Evolutionary conservation across 352 stramenopile species (phyloP), one percentile per base, ranked within the genome.

Genomic region (Pythium oligandrum): DNA sequence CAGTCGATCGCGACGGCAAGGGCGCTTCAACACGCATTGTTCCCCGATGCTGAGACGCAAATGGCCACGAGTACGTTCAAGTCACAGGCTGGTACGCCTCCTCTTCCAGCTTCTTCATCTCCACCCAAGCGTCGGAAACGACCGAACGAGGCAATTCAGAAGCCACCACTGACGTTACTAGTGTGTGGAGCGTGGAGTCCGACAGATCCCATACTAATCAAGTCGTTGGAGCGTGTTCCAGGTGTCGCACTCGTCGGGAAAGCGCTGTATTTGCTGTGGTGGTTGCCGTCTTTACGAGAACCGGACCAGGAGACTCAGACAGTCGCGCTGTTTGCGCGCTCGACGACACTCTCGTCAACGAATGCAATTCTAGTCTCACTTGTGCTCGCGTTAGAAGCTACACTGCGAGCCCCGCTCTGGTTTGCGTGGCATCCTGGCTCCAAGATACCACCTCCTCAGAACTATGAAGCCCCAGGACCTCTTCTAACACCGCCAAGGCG

Each of bases 371-470:
- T 90, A 11, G 78, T 90, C 9, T 60, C 63, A 34, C 53, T 93
- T 7, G 63, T 83, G 34, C 35, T 90, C 9, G 78, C 80, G 6
- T 51, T 89, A n/a, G 80, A 93, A 46, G 47, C 78, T 0, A 70
- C 78, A 1, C n/a, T 86, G 12, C 53, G 80, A 9, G 69, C 80
- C 0, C 83, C 74, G 31, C 47, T 72, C 26, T 84, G 71, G 69
- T 84, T 88, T 61, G 82, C 78, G 3, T 93, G 82, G 82, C 59
- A 74, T 35, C 35, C 76, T 30, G 82, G 78, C 30, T 86, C 75
- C 11, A 74, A 65, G 54, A 65, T 63, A 43, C 75, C 76, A 4
- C 78, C 72, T 0, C 57, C 68, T 4, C 57, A 63, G 49, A 43
- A 61, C 8, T 63, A 64, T 39, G 59, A 61, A 35, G 7, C 43